A percentile compares a stretch with the other conserved stretches of the same genome.
These are phyloP conservation scores for Sphaerobolus stellatus DNA, from an alignment of 1,284 basidiomycete genomes.

Conservation along the genomic window DNA sequence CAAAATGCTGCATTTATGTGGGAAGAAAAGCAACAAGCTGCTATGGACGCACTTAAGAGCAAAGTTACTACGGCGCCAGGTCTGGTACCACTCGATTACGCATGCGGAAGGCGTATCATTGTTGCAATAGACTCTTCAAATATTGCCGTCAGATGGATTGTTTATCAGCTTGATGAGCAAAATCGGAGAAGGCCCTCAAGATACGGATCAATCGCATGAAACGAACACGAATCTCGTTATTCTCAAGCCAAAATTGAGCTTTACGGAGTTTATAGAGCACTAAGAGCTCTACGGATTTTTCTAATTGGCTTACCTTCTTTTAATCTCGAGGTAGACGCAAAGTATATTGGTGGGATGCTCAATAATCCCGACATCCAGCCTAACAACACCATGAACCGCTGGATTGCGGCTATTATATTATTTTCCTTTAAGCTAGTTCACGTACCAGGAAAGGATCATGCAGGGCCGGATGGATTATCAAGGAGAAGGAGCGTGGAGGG, in stretches of 20 bases:
- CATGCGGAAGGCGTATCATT: constrained; percentile 24
- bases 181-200: constrained; percentile 21
- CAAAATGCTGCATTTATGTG: constrained; percentile 30
- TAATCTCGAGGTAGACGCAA: constrained; percentile 38
- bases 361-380: constrained; percentile 15
- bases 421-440: constrained; percentile 37
- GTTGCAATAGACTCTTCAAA: constrained; percentile 36
- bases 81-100: constrained; percentile 34
- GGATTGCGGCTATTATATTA: constrained; percentile 30
- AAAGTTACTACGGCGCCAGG: constrained; percentile 20
- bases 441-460: constrained; percentile 26
- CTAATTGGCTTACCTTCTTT: constrained; percentile 37
- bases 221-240: constrained; percentile 35
- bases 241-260: constrained; percentile 44
- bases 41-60: constrained; percentile 30
- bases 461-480: constrained; percentile 33
- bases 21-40: constrained; percentile 15
- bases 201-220: constrained; percentile 36
- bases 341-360: constrained; percentile 44
- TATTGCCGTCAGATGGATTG: constrained; percentile 34
- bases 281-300: constrained; percentile 26
- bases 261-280: constrained; percentile 36
- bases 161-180: constrained; percentile 28
- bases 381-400: constrained; percentile 14
- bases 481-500: constrained; percentile 12